phyloP scores from a whole-genome alignment of 1,284 basidiomycete genomes.

The Apiotrichum sp. region DNA sequence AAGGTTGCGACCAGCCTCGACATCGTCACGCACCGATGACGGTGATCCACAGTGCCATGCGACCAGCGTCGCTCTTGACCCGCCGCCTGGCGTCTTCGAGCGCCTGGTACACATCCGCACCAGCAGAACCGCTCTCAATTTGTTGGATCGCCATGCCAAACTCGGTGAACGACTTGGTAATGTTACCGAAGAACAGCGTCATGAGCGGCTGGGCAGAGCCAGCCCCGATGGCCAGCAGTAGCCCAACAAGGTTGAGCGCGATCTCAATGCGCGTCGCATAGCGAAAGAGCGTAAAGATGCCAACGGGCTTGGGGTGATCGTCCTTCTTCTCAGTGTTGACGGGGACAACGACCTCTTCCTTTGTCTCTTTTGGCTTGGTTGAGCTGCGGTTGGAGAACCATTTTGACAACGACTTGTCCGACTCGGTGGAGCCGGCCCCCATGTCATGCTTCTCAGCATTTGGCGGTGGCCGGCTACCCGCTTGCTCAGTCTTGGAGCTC shows the following conservation, averaged over 20 bases:
- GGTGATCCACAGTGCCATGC: slow-evolving; percentile 39
- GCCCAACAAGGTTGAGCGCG: slow-evolving; percentile 35
- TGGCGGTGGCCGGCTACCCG: too few relatives aligned
- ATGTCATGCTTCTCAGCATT: too few relatives aligned
- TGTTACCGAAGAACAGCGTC: slow-evolving; percentile 47
- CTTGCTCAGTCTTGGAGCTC: too few relatives aligned
- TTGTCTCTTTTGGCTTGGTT: too few relatives aligned
- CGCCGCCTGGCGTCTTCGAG: slow-evolving; percentile 21
- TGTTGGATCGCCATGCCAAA: not conserved
- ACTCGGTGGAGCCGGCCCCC: too few relatives aligned
- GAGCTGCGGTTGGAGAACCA: too few relatives aligned
- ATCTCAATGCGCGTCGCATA: slow-evolving; percentile 36
- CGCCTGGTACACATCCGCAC: not conserved
- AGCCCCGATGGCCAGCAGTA: slow-evolving; percentile 39
- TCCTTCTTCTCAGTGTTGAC: slow-evolving; percentile 2
- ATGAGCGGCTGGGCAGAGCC: slow-evolving; percentile 44
- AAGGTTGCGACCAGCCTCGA: too few relatives aligned
- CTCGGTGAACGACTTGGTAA: slow-evolving; percentile 42
- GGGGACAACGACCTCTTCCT: not conserved
- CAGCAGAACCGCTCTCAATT: not conserved
- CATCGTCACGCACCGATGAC: not conserved
- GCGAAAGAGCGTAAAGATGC: slow-evolving; percentile 36
- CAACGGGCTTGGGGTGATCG: slow-evolving; percentile 22
- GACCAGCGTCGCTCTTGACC: slow-evolving; percentile 32
- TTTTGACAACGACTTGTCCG: too few relatives aligned